Base-by-base conservation (phyloP, 2,329 filamentous ascomycete species). In the Trichoderma sp. region DNA sequence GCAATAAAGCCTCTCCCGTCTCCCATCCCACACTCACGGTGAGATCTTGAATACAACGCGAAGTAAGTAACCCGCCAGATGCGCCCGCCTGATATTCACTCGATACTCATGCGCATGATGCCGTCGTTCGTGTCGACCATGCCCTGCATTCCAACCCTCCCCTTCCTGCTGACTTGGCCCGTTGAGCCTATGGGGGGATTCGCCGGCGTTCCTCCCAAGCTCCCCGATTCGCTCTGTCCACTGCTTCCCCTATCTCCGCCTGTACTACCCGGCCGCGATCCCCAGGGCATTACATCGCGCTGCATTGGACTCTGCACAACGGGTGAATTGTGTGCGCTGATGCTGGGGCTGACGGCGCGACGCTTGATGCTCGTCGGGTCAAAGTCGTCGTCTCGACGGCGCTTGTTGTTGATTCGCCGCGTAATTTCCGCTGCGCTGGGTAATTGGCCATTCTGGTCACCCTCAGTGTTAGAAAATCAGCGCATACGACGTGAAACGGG, bases 51-150 rank as follows among this genome's bases (percentile, higher is more conserved):
- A 42, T 54, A 56, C 27, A 22, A 2, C 2, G 35, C 13, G n/a
- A 35, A 53, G n/a, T n/a, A 42, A 27, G 22, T 25, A 42, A 12
- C 29, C 12, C 22, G 22, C 13, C 6, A 19, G n/a, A 42, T 53
- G 29, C 25, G 32, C 25, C 42, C 7, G 56, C 56, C 22, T n/a
- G 8, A 5, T n/a, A 19, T 9, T 69, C 81, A 97, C 78, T 97
- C 94, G 74, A 97, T 97, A 78, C 92, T 97, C 92, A 98, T 95
- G 74, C 94, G 93, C 90, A 97, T 97, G 71, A 97, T 84, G 2
- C 93, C 92, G 77, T 97, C 94, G 76, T 93, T 93, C n/a, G 94
- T 94, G 79, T 97, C 94, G 19, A 88, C 91, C 94, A 98, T 97
- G 1, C 94, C 93, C 79, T 97, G 94, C 72, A 96, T 85, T 9